phyloP scores from a whole-genome alignment of 2,329 filamentous ascomycete species.

The Ophiocordyceps robertsii region DNA sequence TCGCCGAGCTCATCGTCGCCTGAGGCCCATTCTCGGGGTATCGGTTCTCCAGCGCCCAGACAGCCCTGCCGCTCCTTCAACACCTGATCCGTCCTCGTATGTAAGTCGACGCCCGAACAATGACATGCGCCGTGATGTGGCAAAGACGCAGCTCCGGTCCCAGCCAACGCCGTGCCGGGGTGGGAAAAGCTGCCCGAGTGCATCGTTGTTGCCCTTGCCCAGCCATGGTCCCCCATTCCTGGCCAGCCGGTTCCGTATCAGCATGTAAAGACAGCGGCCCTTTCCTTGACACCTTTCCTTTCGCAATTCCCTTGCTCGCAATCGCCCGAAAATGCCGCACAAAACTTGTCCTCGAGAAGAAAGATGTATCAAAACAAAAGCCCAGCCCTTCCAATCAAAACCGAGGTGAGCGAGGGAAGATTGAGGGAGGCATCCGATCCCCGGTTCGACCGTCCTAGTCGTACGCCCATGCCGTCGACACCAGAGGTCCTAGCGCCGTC shows the following conservation, averaged over 20 bases:
- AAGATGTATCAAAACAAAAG: constrained; percentile 2
- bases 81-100: neutral
- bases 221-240: constrained; percentile 3
- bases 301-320: constrained; percentile 4
- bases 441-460: neutral
- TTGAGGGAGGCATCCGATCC: neutral
- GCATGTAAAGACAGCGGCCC: constrained; percentile 8
- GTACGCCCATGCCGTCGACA: constrained; percentile 2
- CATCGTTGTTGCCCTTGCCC: constrained; percentile 5
- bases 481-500: constrained; percentile 4
- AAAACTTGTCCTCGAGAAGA: constrained; percentile 1
- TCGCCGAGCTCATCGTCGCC: neutral
- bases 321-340: constrained; percentile 9
- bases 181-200: constrained; percentile 6
- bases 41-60: neutral
- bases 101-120: constrained; percentile 3
- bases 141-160: constrained; percentile 7
- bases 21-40: neutral
- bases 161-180: constrained; percentile 6
- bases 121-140: constrained; percentile 7
- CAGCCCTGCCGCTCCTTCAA: neutral
- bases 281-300: neutral
- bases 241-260: constrained; percentile 6
- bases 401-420: neutral
- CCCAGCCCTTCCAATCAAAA: neutral